These are phyloP conservation scores for Coelastrella sp. DNA, from an alignment of 139 green algal species.

Conservation along the genomic window DNA sequence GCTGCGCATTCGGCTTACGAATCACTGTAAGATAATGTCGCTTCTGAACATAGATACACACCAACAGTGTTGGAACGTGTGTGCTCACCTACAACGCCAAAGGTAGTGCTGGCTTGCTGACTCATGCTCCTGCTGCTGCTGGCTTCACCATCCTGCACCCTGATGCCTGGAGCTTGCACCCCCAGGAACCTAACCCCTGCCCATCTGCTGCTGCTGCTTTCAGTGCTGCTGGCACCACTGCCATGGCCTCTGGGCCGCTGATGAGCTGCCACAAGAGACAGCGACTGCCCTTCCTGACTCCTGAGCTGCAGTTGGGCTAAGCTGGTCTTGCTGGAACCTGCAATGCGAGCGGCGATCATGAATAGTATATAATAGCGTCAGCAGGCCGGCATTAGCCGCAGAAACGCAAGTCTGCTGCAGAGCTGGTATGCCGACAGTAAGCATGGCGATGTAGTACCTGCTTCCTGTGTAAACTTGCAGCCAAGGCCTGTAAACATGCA, in stretches of 20 bases:
- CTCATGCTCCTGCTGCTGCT: conserved; percentile 19
- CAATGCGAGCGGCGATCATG: neutral
- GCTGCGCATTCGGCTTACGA: too few species aligned
- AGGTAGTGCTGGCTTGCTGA: neutral
- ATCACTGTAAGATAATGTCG: neutral
- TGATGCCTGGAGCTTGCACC: neutral
- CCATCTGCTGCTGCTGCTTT: too few species aligned
- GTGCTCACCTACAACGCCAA: conserved; percentile 23
- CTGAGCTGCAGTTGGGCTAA: conserved; percentile 23
- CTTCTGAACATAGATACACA: neutral
- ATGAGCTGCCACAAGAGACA: conserved; percentile 15
- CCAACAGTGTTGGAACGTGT: neutral
- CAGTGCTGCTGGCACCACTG: neutral
- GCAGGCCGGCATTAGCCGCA: too few species aligned
- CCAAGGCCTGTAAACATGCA: neutral
- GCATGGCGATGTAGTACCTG: too few species aligned
- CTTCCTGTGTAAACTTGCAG: neutral
- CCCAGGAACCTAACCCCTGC: conserved; percentile 20
- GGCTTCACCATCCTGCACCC: neutral
- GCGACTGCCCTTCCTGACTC: conserved; percentile 4
- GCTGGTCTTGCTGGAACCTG: conserved; percentile 9
- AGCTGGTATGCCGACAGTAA: too few species aligned
- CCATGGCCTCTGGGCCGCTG: neutral
- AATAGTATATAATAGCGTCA: too few species aligned
- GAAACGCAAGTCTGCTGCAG: too few species aligned